Base-by-base conservation (phyloP, 129 eudicot genomes). In the Ambrosia trifida region DNA sequence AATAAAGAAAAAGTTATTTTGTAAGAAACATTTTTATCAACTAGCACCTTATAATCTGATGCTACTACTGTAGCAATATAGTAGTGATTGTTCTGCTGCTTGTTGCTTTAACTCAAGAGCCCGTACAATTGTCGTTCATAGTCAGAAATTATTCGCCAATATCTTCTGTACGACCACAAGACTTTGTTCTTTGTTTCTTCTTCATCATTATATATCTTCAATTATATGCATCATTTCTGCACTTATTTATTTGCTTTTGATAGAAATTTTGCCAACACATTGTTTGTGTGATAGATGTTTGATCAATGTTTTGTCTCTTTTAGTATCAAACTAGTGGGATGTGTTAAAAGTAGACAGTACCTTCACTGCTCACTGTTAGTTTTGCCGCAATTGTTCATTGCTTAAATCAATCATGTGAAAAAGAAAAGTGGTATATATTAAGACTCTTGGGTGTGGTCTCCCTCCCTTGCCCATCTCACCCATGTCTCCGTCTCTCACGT, bases 111-210 rank as follows among this genome's bases (percentile, higher is more conserved):
- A 57, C 69, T 35, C 17, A 69, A 69, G 4, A 14, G 28, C 35
- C 32, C 11, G 81, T 64, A 61, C 66, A 46, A 38, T 63, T 77
- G 76, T 77, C 72, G 56, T 35, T 62, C 58, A 50, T 64, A 6
- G 11, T 10, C 64, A 56, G 30, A 68, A 77, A 70, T 52, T 63
- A 77, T 70, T 70, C 70, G 43, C 65, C 57, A 50, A 75, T 65
- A 74, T 65, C 72, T 7, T 70, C 78, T 38, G 40, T 40, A 47
- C 32, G 30, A 49, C 66, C 59, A 54, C 44, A 30, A 53, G 7
- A 11, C 17, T 78, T 78, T 70, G 52, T 70, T 70, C 81, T 62
- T 77, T 77, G 57, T 70, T 41, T 41, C 63, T 72, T 33, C 31
- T 8, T 18, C 24, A 17, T 49, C 28, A 24, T 24, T 24, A 24